Conservation (phyloP, 2,329 filamentous ascomycete genomes). For the Epichloe elymi region DNA sequence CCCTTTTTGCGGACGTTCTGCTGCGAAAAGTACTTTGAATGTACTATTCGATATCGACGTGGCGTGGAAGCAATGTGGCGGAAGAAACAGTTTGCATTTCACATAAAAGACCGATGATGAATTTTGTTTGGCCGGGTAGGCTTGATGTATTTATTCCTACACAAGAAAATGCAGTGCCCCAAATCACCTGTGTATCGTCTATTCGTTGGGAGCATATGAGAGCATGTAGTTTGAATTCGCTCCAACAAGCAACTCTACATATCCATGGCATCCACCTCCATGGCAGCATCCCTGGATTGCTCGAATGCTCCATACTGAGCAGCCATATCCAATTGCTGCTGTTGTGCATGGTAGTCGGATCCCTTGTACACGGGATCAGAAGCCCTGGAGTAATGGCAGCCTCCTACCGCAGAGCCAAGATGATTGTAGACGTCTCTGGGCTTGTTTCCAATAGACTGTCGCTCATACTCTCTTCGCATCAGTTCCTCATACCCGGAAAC, state of each 20-base stretch:
- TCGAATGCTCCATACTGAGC: slow-evolving; percentile 54
- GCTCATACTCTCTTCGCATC: slow-evolving; percentile 49
- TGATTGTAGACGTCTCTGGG: slow-evolving; percentile 30
- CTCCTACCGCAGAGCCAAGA: slow-evolving; percentile 27
- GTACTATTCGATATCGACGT: no score
- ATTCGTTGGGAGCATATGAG: neutral
- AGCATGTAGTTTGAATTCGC: neutral
- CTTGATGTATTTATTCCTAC: no score
- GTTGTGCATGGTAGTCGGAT: slow-evolving; percentile 31
- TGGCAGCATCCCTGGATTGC: slow-evolving; percentile 26
- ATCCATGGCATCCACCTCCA: slow-evolving; percentile 36
- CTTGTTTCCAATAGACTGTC: slow-evolving; percentile 18
- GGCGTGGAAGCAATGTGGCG: no score
- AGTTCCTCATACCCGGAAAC: slow-evolving; percentile 63
- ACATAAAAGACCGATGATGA: no score
- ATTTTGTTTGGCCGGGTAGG: no score
- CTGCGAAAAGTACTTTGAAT: neutral
- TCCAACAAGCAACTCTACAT: slow-evolving; percentile 16
- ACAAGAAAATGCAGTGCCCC: neutral
- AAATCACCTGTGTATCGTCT: neutral
- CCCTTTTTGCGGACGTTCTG: slow-evolving; percentile 6
- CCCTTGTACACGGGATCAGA: slow-evolving; percentile 57
- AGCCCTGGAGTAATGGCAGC: slow-evolving; percentile 36
- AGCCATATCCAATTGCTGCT: slow-evolving; percentile 47
- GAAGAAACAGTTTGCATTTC: no score